phyloP scores from a whole-genome alignment of 768 basidiomycete genomes.

The Trametes gibbosa region DNA sequence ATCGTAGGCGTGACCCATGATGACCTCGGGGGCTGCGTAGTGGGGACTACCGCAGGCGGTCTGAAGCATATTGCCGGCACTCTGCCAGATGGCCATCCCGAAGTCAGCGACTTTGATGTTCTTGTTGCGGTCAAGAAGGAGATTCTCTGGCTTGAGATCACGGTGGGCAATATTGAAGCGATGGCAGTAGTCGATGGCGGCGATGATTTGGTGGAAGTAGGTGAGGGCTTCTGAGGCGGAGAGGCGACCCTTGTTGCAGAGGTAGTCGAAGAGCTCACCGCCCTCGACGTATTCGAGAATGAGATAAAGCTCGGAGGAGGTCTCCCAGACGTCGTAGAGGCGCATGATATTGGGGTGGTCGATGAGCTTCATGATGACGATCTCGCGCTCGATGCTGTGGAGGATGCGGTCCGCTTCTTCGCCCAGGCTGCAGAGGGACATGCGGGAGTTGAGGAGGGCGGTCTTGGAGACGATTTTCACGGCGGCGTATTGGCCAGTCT shows the following conservation, averaged over 20 bases:
- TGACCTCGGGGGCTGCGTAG: conserved; percentile 91
- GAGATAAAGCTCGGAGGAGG: conserved; percentile 81
- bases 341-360: conserved; percentile 94
- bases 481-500: conserved; percentile 85
- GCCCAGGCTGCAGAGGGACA: conserved; percentile 65
- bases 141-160: conserved; percentile 93
- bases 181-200: conserved; percentile 89
- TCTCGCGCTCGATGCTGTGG: conserved; percentile 87
- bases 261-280: conserved; percentile 92
- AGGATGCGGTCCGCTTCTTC: conserved; percentile 76
- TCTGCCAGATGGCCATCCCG: conserved; percentile 95
- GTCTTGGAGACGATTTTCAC: conserved; percentile 92
- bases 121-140: conserved; percentile 76
- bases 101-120: conserved; percentile 97
- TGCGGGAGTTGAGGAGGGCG: conserved; percentile 58
- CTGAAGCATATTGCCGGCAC: conserved; percentile 56
- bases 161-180: conserved; percentile 93
- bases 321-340: conserved; percentile 97
- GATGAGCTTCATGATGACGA: conserved; percentile 96
- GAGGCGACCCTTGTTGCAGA: conserved; percentile 76
- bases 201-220: conserved; percentile 93
- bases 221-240: conserved; percentile 68
- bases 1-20: conserved; percentile 78
- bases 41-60: conserved; percentile 95
- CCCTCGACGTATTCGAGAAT: conserved; percentile 94